Evolutionary conservation across 2,329 filamentous ascomycete genomes (phyloP), one percentile per base, ranked within the genome.

Genomic region (Cryphonectria nitschkei): DNA sequence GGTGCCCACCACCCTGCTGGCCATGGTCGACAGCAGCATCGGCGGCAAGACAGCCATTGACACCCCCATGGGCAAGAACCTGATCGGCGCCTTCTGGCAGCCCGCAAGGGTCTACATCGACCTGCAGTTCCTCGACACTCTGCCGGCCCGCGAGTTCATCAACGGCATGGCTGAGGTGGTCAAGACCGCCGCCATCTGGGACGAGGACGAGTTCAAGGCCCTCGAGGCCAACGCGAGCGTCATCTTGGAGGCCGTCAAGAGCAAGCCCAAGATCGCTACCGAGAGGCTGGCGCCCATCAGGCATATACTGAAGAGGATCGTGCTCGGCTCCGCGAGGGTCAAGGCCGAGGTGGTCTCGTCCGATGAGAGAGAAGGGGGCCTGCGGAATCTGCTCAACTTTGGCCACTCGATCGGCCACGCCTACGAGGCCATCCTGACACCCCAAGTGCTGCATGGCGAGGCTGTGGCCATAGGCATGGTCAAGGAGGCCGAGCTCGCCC

Each of bases 91-190:
- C 46, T 98, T 99, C 82, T 98, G 95, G 95, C 96, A 99, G 80
- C 96, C 96, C 5, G 88, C 92, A 77, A 90, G 94, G 74, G 95
- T 98, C 75, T 99, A 97, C 82, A 95, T 99, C 76, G 96, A 99
- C 80, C 85, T 98, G 73, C 88, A 90, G 69, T 98, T 99, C 78
- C 86, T 99, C 69, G 93, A 97, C 79, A 97, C 94, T 0, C 85
- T 99, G 29, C 95, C 95, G 0, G 90, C 92, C 74, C 88, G 96
- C 75, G 95, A 99, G 82, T 95, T 99, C 78, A 94, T 98, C 82
- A 99, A 99, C 80, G 96, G 96, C 73, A 98, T 99, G 95, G 96
- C 95, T 37, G 96, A 99, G 83, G 95, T 99, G 41, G 88, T 98
- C 80, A 98, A 98, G 88, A 99, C 96, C 3, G 96, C 96, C 3